Percentiles rank a stretch among this genome's conserved stretches.
These are phyloP conservation scores for Pyrrhoderma lamaoense DNA, from an alignment of 1,284 basidiomycete genomes.

Conservation along the genomic window DNA sequence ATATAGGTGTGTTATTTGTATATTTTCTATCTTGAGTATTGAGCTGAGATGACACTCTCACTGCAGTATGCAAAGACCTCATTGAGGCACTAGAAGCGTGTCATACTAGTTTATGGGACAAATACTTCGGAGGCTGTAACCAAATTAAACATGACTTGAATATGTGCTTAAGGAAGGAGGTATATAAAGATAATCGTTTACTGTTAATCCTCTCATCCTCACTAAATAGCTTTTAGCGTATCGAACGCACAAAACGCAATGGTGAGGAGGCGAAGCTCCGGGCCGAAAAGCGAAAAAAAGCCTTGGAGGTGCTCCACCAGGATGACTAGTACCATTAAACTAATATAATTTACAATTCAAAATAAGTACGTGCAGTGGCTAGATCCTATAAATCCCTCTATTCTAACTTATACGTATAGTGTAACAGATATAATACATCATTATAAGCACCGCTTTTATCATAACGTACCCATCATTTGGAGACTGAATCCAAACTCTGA, in stretches of 20 bases:
- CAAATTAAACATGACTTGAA: constrained; percentile 63
- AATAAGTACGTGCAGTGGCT: no score
- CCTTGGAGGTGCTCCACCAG: constrained; percentile 53
- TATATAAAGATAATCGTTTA: constrained; percentile 28
- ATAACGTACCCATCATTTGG: not conserved
- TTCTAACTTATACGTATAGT: not conserved
- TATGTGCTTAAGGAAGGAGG: constrained; percentile 71
- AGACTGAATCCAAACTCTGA: not conserved
- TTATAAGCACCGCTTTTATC: not conserved
- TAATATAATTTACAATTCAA: no score
- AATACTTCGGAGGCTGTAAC: constrained; percentile 69
- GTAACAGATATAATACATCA: constrained; percentile 1
- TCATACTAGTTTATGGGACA: constrained; percentile 52
- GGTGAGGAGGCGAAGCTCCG: constrained; percentile 58
- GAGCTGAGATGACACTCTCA: not conserved
- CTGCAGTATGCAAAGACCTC: constrained; percentile 60
- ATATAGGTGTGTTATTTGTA: constrained; percentile 33
- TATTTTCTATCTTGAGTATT: not conserved
- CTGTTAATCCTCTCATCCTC: not conserved
- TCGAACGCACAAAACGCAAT: constrained; percentile 63
- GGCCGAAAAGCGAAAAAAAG: constrained; percentile 48
- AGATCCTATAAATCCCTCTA: no score
- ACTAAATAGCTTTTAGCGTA: constrained; percentile 38
- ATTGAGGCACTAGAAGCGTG: constrained; percentile 66
- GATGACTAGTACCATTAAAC: constrained; percentile 27